Evolutionary conservation across 2,329 filamentous ascomycete genomes (phyloP), one percentile per base, ranked within the genome.

Genomic region (Trichophyton verrucosum): DNA sequence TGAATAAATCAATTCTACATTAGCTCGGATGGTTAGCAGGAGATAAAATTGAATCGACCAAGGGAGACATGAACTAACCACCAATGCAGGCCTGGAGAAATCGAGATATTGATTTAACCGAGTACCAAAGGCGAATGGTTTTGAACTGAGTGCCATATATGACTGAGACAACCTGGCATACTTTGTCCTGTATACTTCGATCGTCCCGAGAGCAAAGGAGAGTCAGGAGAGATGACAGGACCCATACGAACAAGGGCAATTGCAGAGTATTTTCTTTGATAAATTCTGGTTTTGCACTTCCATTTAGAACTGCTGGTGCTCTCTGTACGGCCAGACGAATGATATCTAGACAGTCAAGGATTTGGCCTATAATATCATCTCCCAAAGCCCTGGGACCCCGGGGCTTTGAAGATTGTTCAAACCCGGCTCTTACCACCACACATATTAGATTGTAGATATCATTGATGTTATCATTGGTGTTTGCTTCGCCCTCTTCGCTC

Each of bases 391-490:
- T 42, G 4, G 27, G 36, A 44, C 68, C 66, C 33, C 30, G 40
- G 11, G 27, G n/a, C 65, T 81, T 80, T 55, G 88, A 78, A 51
- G 80, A 60, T 2, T 63, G 80, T 66, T 91, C 87, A 11, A 96
- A 78, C 22, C 90, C 87, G 61, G 89, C 88, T 69, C 88, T 86
- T 57, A 87, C 81, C 66, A 94, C 88, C 64, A 96, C 87, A 69
- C 88, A 91, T 59, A 96, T 86, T 57, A 96, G 81, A 74, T 91
- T 88, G 68, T 91, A 87, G 66, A 95, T 92, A 70, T 95, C 86
- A 58, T 86, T 81, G 51, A 88, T 75, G 65, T 87, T 85, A 51
- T 88, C 84, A 64, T 86, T 82, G 1, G 78, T 69, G 11, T 82
- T 81, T 36, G 74, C 63, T 51, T 75, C 73, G 47, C 72, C 74